Conservation (phyloP, 305 asterid species). For the Fraxinus platypoda region DNA sequence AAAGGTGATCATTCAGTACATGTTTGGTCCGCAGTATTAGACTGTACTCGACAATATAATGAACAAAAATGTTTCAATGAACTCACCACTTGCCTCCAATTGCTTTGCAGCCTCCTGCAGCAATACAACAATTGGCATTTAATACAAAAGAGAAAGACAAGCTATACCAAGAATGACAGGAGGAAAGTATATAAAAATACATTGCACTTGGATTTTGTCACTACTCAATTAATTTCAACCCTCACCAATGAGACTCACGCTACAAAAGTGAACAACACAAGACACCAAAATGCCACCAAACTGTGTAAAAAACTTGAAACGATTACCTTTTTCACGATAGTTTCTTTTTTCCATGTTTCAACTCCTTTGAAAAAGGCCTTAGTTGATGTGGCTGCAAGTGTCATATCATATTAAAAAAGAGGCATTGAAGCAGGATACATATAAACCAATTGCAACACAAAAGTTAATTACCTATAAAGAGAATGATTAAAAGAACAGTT, state of each 20-base stretch:
- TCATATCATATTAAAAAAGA: constrained; percentile 1
- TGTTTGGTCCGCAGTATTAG: background rate
- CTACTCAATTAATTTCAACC: background rate
- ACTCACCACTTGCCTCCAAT: constrained; percentile 42
- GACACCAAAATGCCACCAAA: background rate
- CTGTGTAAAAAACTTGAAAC: background rate
- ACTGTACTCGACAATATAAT: background rate
- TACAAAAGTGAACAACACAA: background rate
- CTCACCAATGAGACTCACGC: background rate
- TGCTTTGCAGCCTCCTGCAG: constrained; percentile 57
- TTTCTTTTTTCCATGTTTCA: constrained; percentile 35
- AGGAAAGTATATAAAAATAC: background rate
- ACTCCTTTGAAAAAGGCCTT: constrained; percentile 31
- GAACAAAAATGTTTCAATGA: constrained; percentile 2
- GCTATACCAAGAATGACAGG: background rate
- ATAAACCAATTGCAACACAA: constrained; percentile 11
- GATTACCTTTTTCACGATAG: constrained; percentile 27
- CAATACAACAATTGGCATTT: constrained; percentile 17
- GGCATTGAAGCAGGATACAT: background rate
- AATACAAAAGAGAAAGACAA: constrained; percentile 1
- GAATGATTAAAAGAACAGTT: constrained; percentile 80
- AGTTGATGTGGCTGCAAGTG: constrained; percentile 27
- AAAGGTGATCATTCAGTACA: background rate
- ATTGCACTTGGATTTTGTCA: background rate
- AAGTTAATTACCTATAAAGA: constrained; percentile 60